Percentiles rank a stretch among this genome's conserved stretches.
phyloP scores from a whole-genome alignment of 805 yeast species.

The Suhomyces prunicola region DNA sequence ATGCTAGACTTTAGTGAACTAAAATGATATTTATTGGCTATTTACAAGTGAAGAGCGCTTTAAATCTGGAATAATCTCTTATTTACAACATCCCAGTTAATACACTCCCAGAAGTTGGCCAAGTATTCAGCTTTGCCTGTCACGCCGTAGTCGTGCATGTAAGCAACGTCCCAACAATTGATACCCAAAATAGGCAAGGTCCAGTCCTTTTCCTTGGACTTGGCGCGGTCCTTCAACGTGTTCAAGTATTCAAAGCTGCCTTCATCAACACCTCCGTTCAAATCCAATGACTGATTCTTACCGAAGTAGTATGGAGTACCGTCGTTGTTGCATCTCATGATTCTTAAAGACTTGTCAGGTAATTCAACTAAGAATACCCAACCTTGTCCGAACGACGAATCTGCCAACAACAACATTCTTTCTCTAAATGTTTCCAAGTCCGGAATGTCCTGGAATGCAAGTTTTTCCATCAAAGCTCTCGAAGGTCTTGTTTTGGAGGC shows the following conservation, averaged over 20 bases:
- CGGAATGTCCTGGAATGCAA: conserved; percentile 30
- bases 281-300: conserved; percentile 68
- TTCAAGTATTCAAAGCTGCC: conserved; percentile 49
- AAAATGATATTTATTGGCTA: conserved; percentile 4
- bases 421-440: conserved; percentile 50
- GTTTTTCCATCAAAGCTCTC: conserved; percentile 36
- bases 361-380: conserved; percentile 73
- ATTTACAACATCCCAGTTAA: conserved; percentile 80
- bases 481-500: conserved; percentile 37
- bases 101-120: conserved; percentile 68
- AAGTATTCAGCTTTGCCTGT: conserved; percentile 70
- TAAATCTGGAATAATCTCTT: conserved; percentile 41
- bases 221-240: conserved; percentile 41
- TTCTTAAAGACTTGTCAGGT: conserved; percentile 53
- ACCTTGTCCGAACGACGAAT: conserved; percentile 61
- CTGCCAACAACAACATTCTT: conserved; percentile 49
- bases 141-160: conserved; percentile 78
- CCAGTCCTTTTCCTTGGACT: conserved; percentile 49
- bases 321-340: conserved; percentile 60
- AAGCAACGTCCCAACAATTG: conserved; percentile 90
- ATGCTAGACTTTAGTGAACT: conserved; percentile 21
- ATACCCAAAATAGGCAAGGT: conserved; percentile 73
- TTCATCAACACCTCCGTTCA: conserved; percentile 66
- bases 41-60: conserved; percentile 3
- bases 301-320: conserved; percentile 75